Evolutionary conservation across 2,329 filamentous ascomycete genomes (phyloP), one percentile per base, ranked within the genome.

Genomic region (Coniochaeta pulveracea): DNA sequence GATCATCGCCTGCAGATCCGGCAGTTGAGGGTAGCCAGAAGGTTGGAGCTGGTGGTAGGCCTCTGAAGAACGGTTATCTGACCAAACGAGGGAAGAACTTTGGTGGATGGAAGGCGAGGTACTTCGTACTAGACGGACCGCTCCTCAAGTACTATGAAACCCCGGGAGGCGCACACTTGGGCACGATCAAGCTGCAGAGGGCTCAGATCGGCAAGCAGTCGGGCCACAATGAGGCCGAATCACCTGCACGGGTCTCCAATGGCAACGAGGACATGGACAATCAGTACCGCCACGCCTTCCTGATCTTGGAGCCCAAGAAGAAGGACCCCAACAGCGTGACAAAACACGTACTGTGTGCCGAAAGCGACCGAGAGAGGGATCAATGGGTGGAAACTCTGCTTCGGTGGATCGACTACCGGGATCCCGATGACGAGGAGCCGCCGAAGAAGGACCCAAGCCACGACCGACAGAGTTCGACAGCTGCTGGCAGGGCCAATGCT

Each of bases 31-130:
- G 48, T 7, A 42, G 45, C n/a, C 46, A 51, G 34, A 67, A 55
- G 48, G 60, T 63, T 4, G 72, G 76, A 1, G 66, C 74, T 5
- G 74, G 79, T 45, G 75, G 76, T 4, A 74, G 77, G 31, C 76
- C 80, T 7, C 68, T 78, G 38, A 85, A 85, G 49, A 88, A 79
- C 50, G 91, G 91, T 7, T 98, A 96, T 55, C 63, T 98, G 32
- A 96, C 91, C 2, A 98, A 98, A 62, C 76, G 84, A 45, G 91
- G 91, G 31, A 98, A 98, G 66, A 96, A 96, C 49, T 98, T 98
- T 59, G 91, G 91, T 33, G 91, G 91, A 31, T 98, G 91, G 91
- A 98, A 98, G 58, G 88, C 86, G 9, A 61, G 74, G 21, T 77
- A 74, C 48, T 79, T 78, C 47, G 58, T 74, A 15, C 60, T 76